Conservation (phyloP, 1,139 yeast genomes). For the Eremothecium coryli region DNA sequence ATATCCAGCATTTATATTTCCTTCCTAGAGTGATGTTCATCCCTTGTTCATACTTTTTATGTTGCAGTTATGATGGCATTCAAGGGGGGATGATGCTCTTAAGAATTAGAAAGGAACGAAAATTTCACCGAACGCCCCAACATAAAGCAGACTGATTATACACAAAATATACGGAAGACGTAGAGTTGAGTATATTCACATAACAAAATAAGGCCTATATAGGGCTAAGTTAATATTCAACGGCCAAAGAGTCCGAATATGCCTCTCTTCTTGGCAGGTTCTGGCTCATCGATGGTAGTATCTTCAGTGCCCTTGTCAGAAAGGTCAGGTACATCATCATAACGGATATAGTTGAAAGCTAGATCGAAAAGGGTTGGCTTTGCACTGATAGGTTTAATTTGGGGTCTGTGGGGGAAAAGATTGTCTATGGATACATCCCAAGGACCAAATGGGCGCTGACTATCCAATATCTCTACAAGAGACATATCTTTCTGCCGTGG, state of each 20-base stretch:
- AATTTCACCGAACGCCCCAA: too few species aligned
- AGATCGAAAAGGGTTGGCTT: constrained; percentile 88
- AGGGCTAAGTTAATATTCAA: too few species aligned
- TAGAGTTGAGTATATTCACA: too few species aligned
- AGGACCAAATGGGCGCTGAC: constrained; percentile 34
- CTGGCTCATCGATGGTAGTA: constrained; percentile 8
- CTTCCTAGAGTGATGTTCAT: background rate
- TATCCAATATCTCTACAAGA: constrained; percentile 44
- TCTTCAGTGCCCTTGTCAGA: background rate
- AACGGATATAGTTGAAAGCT: constrained; percentile 71
- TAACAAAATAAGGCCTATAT: too few species aligned
- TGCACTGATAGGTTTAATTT: constrained; percentile 50
- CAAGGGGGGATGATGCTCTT: too few species aligned
- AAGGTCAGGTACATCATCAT: constrained; percentile 26
- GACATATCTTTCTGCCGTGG: constrained; percentile 16
- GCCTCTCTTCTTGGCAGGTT: constrained; percentile 35
- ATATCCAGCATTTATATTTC: constrained; percentile 17
- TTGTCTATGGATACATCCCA: constrained; percentile 34
- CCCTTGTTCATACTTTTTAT: too few species aligned
- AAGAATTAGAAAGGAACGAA: too few species aligned
- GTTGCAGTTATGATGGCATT: too few species aligned
- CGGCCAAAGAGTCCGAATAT: constrained; percentile 41
- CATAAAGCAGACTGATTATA: too few species aligned
- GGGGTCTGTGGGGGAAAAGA: constrained; percentile 42
- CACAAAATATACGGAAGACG: too few species aligned